Percentiles rank a stretch among this genome's conserved stretches.
phyloP scores from a whole-genome alignment of 2,329 filamentous ascomycete species.

The Fusarium foetens region DNA sequence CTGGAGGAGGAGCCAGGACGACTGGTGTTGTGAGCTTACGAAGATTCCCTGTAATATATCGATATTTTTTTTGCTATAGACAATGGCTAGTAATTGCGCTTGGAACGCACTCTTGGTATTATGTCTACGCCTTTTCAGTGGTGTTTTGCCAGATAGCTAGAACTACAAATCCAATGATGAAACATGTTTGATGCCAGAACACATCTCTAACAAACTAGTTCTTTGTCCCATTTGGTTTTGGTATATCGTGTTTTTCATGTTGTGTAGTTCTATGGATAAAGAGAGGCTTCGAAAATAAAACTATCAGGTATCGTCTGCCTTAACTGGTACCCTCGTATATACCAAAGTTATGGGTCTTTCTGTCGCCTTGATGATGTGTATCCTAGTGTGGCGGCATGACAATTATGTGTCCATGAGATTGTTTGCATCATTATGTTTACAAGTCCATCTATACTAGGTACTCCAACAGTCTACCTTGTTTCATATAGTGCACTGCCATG shows the following conservation, averaged over 20 bases:
- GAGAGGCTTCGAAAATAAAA: not conserved
- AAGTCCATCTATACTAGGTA: not conserved
- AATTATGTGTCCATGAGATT: not conserved
- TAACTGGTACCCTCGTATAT: not conserved
- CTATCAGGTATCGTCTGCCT: not conserved
- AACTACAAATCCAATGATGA: conserved; percentile 23
- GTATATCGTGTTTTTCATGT: not conserved
- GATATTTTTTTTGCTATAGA: conserved; percentile 41
- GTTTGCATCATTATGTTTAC: not conserved
- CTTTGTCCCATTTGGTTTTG: not conserved
- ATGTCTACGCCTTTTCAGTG: conserved; percentile 12
- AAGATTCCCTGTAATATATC: conserved; percentile 48
- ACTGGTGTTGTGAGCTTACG: conserved; percentile 67
- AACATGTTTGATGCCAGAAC: conserved; percentile 17
- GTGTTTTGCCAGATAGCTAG: conserved; percentile 20
- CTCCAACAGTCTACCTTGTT: not conserved
- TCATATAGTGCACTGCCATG: not conserved
- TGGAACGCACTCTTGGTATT: conserved; percentile 31
- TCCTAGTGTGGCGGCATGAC: not conserved
- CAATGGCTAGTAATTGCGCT: conserved; percentile 40
- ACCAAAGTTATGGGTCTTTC: not conserved
- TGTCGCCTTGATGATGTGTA: not conserved
- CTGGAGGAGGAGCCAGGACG: conserved; percentile 83
- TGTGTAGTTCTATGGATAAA: not conserved
- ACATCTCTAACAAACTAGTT: not conserved